A percentile compares a stretch with the other conserved stretches of the same genome.
These are phyloP conservation scores for Onygenales sp. DNA, from an alignment of 2,329 filamentous ascomycete species.

Conservation along the genomic window DNA sequence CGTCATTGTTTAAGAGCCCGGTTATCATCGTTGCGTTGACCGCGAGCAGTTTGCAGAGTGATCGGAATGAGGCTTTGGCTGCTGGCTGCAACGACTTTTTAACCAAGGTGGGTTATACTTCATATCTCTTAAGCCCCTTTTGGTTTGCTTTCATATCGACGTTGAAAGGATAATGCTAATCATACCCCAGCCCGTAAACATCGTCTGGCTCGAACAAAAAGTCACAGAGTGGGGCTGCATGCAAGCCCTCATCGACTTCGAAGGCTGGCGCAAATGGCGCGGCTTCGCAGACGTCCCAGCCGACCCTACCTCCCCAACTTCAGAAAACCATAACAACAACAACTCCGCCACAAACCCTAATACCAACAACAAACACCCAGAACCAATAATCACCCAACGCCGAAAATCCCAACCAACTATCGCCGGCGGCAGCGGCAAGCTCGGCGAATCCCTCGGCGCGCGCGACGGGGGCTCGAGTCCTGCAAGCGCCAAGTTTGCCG, in stretches of 20 bases:
- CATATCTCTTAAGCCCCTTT: background rate
- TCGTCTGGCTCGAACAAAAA: slow-evolving; percentile 93
- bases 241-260: slow-evolving; percentile 97
- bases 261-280: slow-evolving; percentile 97
- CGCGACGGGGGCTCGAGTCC: background rate
- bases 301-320: too few relatives aligned
- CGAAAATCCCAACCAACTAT: background rate
- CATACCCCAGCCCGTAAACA: slow-evolving; percentile 73
- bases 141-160: slow-evolving; percentile 1
- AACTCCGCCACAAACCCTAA: slow-evolving; percentile 12
- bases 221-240: slow-evolving; percentile 99
- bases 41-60: slow-evolving; percentile 86
- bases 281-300: slow-evolving; percentile 47
- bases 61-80: slow-evolving; percentile 86
- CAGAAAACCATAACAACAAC: slow-evolving; percentile 11
- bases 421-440: background rate
- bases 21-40: slow-evolving; percentile 97
- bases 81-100: slow-evolving; percentile 97
- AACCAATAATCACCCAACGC: background rate
- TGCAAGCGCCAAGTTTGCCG: background rate
- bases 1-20: slow-evolving; percentile 74
- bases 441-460: background rate
- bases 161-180: background rate
- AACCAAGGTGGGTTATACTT: slow-evolving; percentile 62
- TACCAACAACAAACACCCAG: slow-evolving; percentile 7